Percentiles rank a stretch among this genome's conserved stretches.
phyloP scores from a whole-genome alignment of 2,329 filamentous ascomycete species.

The Aspergillus sp. region DNA sequence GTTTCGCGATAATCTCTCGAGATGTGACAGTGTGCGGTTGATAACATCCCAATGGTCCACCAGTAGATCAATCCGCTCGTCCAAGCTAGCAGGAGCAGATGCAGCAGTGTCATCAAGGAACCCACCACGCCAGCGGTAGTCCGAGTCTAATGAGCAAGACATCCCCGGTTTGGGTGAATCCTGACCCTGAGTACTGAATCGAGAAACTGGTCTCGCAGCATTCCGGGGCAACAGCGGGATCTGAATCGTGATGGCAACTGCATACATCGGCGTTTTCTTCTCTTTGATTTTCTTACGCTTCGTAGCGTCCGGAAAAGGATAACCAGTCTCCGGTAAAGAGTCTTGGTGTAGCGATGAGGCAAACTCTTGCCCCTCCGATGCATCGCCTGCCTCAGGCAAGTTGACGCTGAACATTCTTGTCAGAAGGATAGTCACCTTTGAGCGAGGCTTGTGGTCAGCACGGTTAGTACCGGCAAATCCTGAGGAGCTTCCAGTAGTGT shows the following conservation, averaged over 20 bases:
- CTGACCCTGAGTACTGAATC: slow-evolving; percentile 33
- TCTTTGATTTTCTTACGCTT: slow-evolving; percentile 50
- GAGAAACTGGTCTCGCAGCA: slow-evolving; percentile 34
- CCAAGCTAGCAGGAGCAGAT: slow-evolving; percentile 48
- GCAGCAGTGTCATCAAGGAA: slow-evolving; percentile 43
- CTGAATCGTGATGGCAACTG: slow-evolving; percentile 57
- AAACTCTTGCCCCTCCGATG: slow-evolving; percentile 35
- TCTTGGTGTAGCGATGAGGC: slow-evolving; percentile 33
- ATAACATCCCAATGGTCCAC: slow-evolving; percentile 62
- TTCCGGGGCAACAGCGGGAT: slow-evolving; percentile 46
- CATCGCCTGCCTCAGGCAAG: slow-evolving; percentile 47
- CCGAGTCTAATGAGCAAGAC: slow-evolving; percentile 44
- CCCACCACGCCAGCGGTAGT: slow-evolving; percentile 37
- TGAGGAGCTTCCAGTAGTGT: slow-evolving; percentile 37
- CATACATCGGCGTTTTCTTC: slow-evolving; percentile 59
- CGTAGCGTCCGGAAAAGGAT: slow-evolving; percentile 38
- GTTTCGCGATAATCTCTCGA: slow-evolving; percentile 53
- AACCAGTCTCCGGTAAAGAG: slow-evolving; percentile 34
- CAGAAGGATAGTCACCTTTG: slow-evolving; percentile 55
- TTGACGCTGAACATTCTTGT: slow-evolving; percentile 61
- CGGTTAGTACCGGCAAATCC: slow-evolving; percentile 26
- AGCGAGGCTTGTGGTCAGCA: slow-evolving; percentile 39
- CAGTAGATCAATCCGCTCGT: slow-evolving; percentile 56
- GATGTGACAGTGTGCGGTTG: slow-evolving; percentile 53
- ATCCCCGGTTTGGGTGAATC: slow-evolving; percentile 35